phyloP scores from a whole-genome alignment of 352 stramenopile species.

The Phytophthora pluvialis region DNA sequence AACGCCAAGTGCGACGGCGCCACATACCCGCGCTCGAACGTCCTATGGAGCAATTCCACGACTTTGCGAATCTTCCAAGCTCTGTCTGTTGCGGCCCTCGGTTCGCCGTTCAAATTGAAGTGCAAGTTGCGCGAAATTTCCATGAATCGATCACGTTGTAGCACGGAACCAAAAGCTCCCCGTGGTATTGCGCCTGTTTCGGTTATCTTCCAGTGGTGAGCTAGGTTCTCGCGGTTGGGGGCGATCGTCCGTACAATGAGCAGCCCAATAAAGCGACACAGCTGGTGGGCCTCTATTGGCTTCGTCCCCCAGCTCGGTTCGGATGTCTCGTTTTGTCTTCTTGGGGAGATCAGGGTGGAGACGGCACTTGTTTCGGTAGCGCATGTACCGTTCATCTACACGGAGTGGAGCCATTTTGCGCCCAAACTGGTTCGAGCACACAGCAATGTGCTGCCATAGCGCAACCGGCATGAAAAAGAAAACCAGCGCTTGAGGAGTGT shows the following conservation, averaged over 20 bases:
- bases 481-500: too few species aligned
- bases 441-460: too few species aligned
- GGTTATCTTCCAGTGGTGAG: background rate
- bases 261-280: background rate
- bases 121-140: background rate
- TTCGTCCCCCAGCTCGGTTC: too few species aligned
- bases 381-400: too few species aligned
- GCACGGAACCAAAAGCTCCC: too few species aligned
- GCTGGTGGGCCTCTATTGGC: slow-evolving; percentile 19
- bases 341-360: too few species aligned
- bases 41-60: background rate
- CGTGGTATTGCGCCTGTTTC: background rate
- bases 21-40: slow-evolving; percentile 15
- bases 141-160: too few species aligned
- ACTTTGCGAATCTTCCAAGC: background rate
- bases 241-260: background rate
- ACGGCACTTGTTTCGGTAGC: too few species aligned
- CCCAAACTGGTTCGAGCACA: too few species aligned
- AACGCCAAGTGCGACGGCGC: slow-evolving; percentile 18
- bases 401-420: too few species aligned
- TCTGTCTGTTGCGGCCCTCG: background rate
- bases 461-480: too few species aligned
- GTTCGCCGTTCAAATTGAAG: background rate
- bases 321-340: too few species aligned
- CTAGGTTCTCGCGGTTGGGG: background rate